Evolutionary conservation across 2,329 filamentous ascomycete genomes (phyloP), one percentile per base, ranked within the genome.

Genomic region (Colletotrichum sp.): DNA sequence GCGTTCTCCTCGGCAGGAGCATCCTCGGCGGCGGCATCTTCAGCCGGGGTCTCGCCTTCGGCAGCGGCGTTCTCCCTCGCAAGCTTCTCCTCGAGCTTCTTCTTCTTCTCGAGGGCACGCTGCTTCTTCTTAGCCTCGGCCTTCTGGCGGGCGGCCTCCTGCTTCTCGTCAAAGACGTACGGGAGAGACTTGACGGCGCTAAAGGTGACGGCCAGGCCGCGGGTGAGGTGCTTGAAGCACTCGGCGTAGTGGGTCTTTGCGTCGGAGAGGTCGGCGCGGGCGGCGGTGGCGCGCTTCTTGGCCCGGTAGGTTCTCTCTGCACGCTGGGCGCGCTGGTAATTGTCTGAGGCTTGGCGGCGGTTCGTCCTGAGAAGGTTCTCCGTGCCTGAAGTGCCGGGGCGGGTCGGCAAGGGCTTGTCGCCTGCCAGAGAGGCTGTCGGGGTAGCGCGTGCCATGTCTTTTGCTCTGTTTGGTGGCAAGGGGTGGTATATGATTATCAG

Each of bases 371-470:
- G 85, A 36, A 87, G 80, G 77, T 84, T 83, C 78, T 87, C 85
- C 21, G 87, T 89, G 71, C 85, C 85, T 0, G 86, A 85, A 16
- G 87, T 87, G 73, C 85, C 84, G 7, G 86, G 86, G 24, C 87
- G 83, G n/a, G 69, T 77, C 6, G 79, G 80, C n/a, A 81, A 79
- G 3, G 81, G 80, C 73, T 81, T 82, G 32, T 74, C 55, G 52
- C 65, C 57, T 28, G 59, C 52, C 39, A 68, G 39, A 12, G 69
- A 57, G 34, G 67, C 32, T 39, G 68, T 52, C 21, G 73, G 69
- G 32, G 78, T 77, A 30, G 70, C 69, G 39, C 72, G 72, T 30
- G 77, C 77, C 77, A 79, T 78, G 24, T 18, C 49, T 36, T 24
- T 13, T 30, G 18, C 15, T 49, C n/a, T 36, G 26, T 57, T 26